Conservation (phyloP, 2,329 filamentous ascomycete species). For the Triangularia verruculosa region DNA sequence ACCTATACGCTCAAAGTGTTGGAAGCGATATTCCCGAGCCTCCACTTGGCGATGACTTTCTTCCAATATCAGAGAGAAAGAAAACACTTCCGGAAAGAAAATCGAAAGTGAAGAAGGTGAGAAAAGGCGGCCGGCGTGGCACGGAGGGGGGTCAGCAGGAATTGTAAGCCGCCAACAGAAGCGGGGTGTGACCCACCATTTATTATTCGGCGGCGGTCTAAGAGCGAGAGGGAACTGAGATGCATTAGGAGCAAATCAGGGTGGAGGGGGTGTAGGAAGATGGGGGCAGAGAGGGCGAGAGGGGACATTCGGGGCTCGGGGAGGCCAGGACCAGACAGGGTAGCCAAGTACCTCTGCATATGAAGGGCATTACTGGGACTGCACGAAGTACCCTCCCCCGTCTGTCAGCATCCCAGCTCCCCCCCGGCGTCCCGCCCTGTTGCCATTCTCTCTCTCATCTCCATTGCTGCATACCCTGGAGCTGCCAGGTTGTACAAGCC, state of each 20-base stretch:
- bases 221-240: slow-evolving; percentile 11
- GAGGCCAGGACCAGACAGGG: neutral
- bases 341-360: neutral
- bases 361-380: neutral
- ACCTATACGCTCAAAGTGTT: neutral
- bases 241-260: slow-evolving; percentile 15
- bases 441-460: neutral
- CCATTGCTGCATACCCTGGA: neutral
- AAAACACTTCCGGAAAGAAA: slow-evolving; percentile 2
- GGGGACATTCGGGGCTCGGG: neutral
- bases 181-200: slow-evolving; percentile 32
- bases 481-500: slow-evolving; percentile 2
- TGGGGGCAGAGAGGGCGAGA: neutral
- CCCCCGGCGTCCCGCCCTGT: neutral
- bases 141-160: slow-evolving; percentile 30
- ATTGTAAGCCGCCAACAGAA: slow-evolving; percentile 25
- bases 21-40: neutral
- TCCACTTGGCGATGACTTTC: neutral
- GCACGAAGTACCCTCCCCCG: neutral
- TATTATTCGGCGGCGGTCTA: slow-evolving; percentile 24
- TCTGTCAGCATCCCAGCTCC: neutral
- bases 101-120: neutral
- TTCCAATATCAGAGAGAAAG: neutral
- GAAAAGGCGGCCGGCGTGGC: slow-evolving; percentile 16
- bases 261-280: neutral